These are phyloP conservation scores for Puccinia sorghi DNA, from an alignment of 1,284 basidiomycete species.

Conservation along the genomic window DNA sequence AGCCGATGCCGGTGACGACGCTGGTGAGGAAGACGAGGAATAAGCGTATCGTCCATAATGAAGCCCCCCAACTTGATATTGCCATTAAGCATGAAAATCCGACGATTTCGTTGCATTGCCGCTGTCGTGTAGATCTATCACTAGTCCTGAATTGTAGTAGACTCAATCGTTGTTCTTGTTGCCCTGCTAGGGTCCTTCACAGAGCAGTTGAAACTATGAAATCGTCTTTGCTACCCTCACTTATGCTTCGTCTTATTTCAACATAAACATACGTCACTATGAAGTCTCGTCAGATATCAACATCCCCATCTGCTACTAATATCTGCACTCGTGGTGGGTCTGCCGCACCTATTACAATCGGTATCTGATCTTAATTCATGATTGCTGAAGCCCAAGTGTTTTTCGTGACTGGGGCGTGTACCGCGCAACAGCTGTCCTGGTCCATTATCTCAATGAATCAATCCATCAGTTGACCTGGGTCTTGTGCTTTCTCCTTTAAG, in stretches of 20 bases:
- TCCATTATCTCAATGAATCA: no score
- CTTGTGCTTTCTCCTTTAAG: no score
- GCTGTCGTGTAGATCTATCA: slow-evolving; percentile 12
- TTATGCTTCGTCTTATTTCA: background rate
- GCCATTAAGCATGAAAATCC: slow-evolving; percentile 9
- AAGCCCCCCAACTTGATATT: background rate
- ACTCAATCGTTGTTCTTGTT: background rate
- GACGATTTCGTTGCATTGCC: background rate
- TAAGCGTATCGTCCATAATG: slow-evolving; percentile 49
- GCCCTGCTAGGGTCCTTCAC: background rate
- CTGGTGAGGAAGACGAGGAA: slow-evolving; percentile 85
- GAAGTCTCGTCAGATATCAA: background rate
- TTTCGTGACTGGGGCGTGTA: background rate
- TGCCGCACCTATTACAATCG: background rate
- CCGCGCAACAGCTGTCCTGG: no score
- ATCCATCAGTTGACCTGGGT: no score
- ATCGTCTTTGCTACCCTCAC: slow-evolving; percentile 1
- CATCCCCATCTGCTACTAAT: background rate
- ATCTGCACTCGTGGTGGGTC: background rate
- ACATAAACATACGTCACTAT: slow-evolving; percentile 4
- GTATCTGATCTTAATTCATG: background rate
- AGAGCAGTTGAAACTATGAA: slow-evolving; percentile 10
- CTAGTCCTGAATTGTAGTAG: slow-evolving; percentile 16
- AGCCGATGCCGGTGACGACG: slow-evolving; percentile 87
- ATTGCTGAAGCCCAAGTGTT: background rate